Evolutionary conservation across 2,329 filamentous ascomycete species (phyloP).

Genomic region (Basipetospora chlamydospora): DNA sequence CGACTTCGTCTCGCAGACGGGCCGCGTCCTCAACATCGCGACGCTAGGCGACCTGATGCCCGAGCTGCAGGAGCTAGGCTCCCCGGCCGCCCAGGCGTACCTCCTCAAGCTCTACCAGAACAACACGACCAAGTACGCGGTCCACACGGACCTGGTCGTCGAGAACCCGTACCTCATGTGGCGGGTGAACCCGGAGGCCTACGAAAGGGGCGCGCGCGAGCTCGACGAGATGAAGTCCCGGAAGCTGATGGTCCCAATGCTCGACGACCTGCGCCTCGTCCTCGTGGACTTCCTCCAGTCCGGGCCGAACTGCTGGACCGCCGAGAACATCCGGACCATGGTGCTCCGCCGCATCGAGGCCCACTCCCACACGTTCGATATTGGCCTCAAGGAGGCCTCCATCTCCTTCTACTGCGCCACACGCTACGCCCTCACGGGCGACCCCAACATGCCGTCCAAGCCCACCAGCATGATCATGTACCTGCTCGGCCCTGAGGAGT

Average conservation of each 20-base stretch:
- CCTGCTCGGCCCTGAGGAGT: constrained; percentile 22
- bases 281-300: constrained; percentile 2
- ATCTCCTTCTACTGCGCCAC: constrained; percentile 16
- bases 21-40: neutral
- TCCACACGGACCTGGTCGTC: constrained; percentile 11
- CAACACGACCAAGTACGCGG: constrained; percentile 8
- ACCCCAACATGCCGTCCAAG: constrained; percentile 7
- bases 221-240: too few relatives aligned
- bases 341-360: too few relatives aligned
- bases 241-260: too few relatives aligned
- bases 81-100: constrained; percentile 4
- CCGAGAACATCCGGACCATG: too few relatives aligned
- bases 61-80: too few relatives aligned
- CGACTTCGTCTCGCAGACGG: neutral
- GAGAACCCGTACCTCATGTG: constrained; percentile 24
- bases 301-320: too few relatives aligned
- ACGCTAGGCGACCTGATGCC: neutral
- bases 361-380: too few relatives aligned
- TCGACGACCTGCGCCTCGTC: too few relatives aligned
- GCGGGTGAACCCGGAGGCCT: constrained; percentile 17
- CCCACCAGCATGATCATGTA: constrained; percentile 13
- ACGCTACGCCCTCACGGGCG: constrained; percentile 8
- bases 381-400: constrained; percentile 18
- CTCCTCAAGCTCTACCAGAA: constrained; percentile 6
- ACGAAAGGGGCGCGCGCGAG: constrained; percentile 7